Evolutionary conservation across 2,329 filamentous ascomycete species (phyloP).

Genomic region (Claviceps pazoutovae): DNA sequence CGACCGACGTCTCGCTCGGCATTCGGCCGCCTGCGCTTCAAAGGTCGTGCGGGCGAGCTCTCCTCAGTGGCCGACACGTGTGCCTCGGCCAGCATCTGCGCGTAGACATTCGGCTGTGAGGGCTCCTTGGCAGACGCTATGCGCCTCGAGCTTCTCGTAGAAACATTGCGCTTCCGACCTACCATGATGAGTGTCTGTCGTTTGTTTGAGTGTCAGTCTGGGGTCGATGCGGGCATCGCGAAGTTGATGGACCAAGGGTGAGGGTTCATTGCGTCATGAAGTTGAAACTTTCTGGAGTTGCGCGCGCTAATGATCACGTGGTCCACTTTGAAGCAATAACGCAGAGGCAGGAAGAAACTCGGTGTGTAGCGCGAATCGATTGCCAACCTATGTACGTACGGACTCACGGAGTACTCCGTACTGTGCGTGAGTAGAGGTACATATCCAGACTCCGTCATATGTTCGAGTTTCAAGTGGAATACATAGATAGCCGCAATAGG

Average conservation of each 20-base stretch:
- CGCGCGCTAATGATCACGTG: constrained; percentile 10
- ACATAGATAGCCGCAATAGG: no score
- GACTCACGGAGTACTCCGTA: no score
- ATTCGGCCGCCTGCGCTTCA: constrained; percentile 23
- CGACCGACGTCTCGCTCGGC: neutral
- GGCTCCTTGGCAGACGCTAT: constrained; percentile 7
- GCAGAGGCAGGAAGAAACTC: no score
- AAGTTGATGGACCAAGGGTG: neutral
- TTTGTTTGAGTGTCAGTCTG: neutral
- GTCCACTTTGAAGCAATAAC: neutral
- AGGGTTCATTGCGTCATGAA: constrained; percentile 8
- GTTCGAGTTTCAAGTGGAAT: no score
- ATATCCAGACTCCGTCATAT: no score
- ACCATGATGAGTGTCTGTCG: constrained; percentile 14
- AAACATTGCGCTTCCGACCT: constrained; percentile 16
- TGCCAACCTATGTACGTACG: no score
- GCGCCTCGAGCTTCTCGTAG: constrained; percentile 11
- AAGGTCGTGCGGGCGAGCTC: constrained; percentile 23
- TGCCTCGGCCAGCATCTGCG: constrained; percentile 35
- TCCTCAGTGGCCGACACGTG: constrained; percentile 19
- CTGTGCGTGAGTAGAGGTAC: no score
- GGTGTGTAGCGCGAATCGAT: no score
- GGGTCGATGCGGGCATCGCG: neutral
- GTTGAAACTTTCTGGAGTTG: neutral
- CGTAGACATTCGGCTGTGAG: constrained; percentile 28